Conservation (phyloP, 176 grass and related monocot species). For the Lolium perenne region DNA sequence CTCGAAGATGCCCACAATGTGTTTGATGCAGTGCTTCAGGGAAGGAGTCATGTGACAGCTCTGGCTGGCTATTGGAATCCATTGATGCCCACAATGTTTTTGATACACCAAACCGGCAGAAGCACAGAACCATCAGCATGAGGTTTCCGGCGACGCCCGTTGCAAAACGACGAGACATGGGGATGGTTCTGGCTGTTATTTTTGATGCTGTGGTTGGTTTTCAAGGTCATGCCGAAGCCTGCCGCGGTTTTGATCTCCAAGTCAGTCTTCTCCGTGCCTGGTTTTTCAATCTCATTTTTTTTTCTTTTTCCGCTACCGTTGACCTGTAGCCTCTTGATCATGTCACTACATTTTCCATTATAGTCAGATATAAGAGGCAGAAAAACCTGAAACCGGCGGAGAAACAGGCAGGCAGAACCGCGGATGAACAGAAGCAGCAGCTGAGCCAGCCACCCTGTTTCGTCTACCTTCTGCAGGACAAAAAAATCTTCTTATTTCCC, state of each 20-base stretch:
- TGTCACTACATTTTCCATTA: not conserved
- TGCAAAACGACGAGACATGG: not conserved
- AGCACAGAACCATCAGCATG: not conserved
- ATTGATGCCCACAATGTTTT: not conserved
- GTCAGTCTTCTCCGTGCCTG: not conserved
- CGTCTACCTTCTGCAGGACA: not conserved
- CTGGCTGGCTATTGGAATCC: conserved; percentile 60
- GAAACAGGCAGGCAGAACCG: not conserved
- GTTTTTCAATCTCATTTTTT: not conserved
- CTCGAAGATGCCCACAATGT: not conserved
- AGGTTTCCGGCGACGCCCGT: not conserved
- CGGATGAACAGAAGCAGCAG: no score
- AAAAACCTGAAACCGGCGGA: conserved; percentile 25
- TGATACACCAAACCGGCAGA: not conserved
- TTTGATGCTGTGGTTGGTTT: not conserved
- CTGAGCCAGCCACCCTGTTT: not conserved
- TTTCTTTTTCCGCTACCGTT: not conserved
- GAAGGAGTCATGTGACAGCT: conserved; percentile 36
- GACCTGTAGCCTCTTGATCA: not conserved
- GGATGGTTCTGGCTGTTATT: not conserved
- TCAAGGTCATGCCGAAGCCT: not conserved
- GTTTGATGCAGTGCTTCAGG: conserved; percentile 43
- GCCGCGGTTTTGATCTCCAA: not conserved
- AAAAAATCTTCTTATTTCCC: not conserved
- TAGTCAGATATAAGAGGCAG: no score